Evolutionary conservation across 345 rosid species (phyloP).

Genomic region (Corchorus capsularis): DNA sequence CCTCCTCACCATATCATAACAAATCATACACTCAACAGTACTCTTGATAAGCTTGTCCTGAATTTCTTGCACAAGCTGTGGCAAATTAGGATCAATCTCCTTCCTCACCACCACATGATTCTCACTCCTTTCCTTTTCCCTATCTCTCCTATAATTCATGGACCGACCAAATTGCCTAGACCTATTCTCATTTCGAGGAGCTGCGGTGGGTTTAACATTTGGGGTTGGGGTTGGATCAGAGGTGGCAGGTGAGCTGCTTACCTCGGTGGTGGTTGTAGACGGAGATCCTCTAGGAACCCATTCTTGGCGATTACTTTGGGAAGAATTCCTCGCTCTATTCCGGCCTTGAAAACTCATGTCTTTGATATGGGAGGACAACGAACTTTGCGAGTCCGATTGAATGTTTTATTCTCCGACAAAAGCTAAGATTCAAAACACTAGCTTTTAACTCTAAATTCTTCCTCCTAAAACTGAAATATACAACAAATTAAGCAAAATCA

Average conservation of each 20-base stretch:
- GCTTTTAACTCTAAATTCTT: neutral
- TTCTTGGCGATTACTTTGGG: constrained; percentile 48
- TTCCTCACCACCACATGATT: constrained; percentile 30
- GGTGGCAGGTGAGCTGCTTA: constrained; percentile 27
- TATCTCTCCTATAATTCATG: constrained; percentile 46
- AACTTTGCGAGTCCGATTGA: neutral
- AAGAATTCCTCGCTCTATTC: constrained; percentile 40
- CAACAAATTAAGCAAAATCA: neutral
- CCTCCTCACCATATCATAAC: constrained; percentile 87
- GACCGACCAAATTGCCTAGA: constrained; percentile 33
- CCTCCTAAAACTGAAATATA: neutral
- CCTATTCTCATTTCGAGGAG: constrained; percentile 32
- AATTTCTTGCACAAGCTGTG: constrained; percentile 89
- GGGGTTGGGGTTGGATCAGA: constrained; percentile 23
- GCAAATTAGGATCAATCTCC: constrained; percentile 58
- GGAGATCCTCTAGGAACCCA: constrained; percentile 75
- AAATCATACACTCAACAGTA: constrained; percentile 90
- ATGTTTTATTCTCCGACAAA: neutral
- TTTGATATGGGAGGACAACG: constrained; percentile 17
- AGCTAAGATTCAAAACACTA: neutral
- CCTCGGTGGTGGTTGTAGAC: constrained; percentile 26
- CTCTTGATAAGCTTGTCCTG: constrained; percentile 82
- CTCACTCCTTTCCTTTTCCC: constrained; percentile 33
- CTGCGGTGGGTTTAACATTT: constrained; percentile 22
- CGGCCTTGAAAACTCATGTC: constrained; percentile 61